Evolutionary conservation across 2,329 filamentous ascomycete species (phyloP).

Genomic region (Fusarium miscanthi): DNA sequence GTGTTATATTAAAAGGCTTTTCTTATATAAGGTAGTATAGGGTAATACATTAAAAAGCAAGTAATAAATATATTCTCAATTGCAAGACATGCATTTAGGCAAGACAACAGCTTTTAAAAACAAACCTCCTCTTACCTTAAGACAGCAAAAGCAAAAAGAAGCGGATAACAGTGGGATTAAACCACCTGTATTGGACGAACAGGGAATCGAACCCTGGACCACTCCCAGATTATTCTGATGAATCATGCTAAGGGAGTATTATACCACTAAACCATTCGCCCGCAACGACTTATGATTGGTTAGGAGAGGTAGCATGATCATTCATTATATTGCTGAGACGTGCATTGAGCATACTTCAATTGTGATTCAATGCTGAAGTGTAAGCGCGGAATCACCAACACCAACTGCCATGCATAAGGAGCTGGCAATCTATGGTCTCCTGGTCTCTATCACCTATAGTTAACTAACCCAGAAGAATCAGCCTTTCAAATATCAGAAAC

Average conservation of each 20-base stretch:
- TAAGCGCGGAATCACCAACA: too few species aligned
- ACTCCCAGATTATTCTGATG: slow-evolving; percentile 9
- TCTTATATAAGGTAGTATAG: neutral
- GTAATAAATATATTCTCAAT: too few species aligned
- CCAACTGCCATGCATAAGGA: too few species aligned
- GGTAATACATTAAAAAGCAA: fast-evolving
- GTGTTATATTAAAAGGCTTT: neutral
- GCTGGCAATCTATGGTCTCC: neutral
- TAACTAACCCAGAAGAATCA: too few species aligned
- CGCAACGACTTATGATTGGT: slow-evolving; percentile 15
- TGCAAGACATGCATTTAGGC: fast-evolving
- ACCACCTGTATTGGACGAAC: slow-evolving; percentile 23
- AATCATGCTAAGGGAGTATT: slow-evolving; percentile 26
- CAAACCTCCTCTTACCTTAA: fast-evolving
- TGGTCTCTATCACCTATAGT: fast-evolving
- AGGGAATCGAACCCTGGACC: slow-evolving; percentile 32
- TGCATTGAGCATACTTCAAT: too few species aligned
- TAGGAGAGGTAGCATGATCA: neutral
- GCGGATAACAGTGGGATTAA: slow-evolving; percentile 8
- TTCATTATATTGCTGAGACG: too few species aligned
- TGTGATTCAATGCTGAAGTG: too few species aligned
- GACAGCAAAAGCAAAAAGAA: neutral
- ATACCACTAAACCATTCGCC: slow-evolving; percentile 26
- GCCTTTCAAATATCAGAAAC: too few species aligned
- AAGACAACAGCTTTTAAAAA: fast-evolving